phyloP scores from a whole-genome alignment of 208 protist species.

The Wallacemonas collosoma region DNA sequence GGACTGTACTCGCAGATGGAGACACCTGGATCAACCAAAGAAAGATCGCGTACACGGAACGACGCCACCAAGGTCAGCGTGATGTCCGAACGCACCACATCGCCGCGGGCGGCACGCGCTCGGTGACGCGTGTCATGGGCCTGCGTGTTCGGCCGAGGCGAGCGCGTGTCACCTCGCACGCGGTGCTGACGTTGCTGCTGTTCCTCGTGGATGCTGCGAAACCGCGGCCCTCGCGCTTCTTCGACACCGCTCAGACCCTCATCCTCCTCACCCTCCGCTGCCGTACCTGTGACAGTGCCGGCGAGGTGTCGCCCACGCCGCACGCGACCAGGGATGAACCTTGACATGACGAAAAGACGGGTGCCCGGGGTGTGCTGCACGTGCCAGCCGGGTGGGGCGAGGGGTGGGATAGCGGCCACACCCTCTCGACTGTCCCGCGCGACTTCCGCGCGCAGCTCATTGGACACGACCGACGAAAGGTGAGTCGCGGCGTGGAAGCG shows the following conservation, averaged over 20 bases:
- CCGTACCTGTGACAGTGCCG: background rate
- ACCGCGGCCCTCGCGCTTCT: conserved; percentile 24
- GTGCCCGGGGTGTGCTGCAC: conserved; percentile 60
- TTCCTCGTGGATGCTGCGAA: conserved; percentile 65
- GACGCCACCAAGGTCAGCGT: conserved; percentile 63
- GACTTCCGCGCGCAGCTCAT: conserved; percentile 75
- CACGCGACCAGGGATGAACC: background rate
- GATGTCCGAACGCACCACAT: conserved; percentile 38
- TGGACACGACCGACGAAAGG: conserved; percentile 26
- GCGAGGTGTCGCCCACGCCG: conserved; percentile 1
- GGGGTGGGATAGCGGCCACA: conserved; percentile 66
- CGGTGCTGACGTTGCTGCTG: conserved; percentile 13
- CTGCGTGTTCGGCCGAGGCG: background rate
- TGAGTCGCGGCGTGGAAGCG: conserved; percentile 20
- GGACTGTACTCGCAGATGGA: conserved; percentile 69
- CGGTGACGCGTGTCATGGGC: conserved; percentile 2
- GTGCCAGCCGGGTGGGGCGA: conserved; percentile 66
- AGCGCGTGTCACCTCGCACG: too few species aligned
- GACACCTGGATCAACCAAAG: conserved; percentile 45
- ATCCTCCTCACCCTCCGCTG: background rate
- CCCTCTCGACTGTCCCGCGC: conserved; percentile 66
- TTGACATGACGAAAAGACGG: conserved; percentile 65
- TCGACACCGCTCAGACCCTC: background rate
- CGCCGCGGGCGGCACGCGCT: background rate
- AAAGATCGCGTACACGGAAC: conserved; percentile 76